Percentiles rank a stretch among this genome's conserved stretches.
Conservation (phyloP, 352 stramenopile genomes). For the Hyaloperonospora brassicae region DNA sequence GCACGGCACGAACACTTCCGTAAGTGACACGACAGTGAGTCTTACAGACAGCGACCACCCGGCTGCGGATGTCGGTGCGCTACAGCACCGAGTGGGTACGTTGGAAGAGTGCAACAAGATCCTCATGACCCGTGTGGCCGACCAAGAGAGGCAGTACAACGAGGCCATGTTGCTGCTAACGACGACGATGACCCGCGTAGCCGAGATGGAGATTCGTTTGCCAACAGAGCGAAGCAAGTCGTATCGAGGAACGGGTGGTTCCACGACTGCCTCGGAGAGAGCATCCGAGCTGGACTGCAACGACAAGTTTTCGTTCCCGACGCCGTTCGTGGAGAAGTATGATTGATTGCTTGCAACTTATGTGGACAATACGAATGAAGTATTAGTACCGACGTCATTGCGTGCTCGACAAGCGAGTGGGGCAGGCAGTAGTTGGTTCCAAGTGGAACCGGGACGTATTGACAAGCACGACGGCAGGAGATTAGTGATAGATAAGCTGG, state of each 20-base stretch:
- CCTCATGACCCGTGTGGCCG: slow-evolving; percentile 50
- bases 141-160: slow-evolving; percentile 83
- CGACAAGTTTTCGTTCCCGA: slow-evolving; percentile 48
- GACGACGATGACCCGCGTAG: slow-evolving; percentile 78
- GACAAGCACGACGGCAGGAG: slow-evolving; percentile 6
- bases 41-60: slow-evolving; percentile 35
- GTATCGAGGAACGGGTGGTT: slow-evolving; percentile 35
- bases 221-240: slow-evolving; percentile 40
- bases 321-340: slow-evolving; percentile 57
- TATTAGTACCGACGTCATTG: slow-evolving; percentile 27
- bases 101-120: slow-evolving; percentile 74
- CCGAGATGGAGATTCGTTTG: slow-evolving; percentile 72
- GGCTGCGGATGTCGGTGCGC: slow-evolving; percentile 35
- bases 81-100: slow-evolving; percentile 46
- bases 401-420: slow-evolving; percentile 5
- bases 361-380: slow-evolving; percentile 22
- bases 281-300: slow-evolving; percentile 34
- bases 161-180: slow-evolving; percentile 80
- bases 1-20: slow-evolving; percentile 28
- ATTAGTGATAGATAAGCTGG: slow-evolving; percentile 15
- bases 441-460: background rate
- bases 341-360: slow-evolving; percentile 20
- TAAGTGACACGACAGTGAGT: slow-evolving; percentile 53
- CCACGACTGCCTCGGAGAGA: slow-evolving; percentile 42
- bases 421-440: slow-evolving; percentile 4